Percentiles rank a stretch among this genome's conserved stretches.
Conservation (phyloP, 2,329 filamentous ascomycete species). For the Colletotrichum eremochloae region DNA sequence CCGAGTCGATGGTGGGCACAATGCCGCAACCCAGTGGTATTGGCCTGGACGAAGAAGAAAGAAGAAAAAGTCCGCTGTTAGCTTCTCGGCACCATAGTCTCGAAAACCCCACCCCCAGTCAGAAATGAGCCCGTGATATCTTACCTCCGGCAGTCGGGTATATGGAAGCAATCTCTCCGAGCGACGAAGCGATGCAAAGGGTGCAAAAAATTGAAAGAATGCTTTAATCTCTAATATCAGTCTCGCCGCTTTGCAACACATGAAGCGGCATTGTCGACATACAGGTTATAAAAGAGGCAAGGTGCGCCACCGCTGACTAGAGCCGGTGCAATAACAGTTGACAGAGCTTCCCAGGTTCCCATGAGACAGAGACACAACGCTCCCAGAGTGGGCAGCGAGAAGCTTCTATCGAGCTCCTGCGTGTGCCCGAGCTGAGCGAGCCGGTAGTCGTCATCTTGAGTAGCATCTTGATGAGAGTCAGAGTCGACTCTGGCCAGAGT, state of each 20-base stretch:
- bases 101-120: background rate
- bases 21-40: slow-evolving; percentile 60
- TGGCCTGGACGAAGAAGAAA: slow-evolving; percentile 49
- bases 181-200: slow-evolving; percentile 54
- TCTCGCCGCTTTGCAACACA: no score
- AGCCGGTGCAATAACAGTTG: slow-evolving; percentile 59
- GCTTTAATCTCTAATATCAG: slow-evolving; percentile 45
- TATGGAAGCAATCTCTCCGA: slow-evolving; percentile 56
- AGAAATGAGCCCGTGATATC: background rate
- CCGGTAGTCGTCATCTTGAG: slow-evolving; percentile 29
- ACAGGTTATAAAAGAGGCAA: slow-evolving; percentile 61
- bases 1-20: slow-evolving; percentile 51
- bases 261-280: slow-evolving; percentile 27
- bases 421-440: slow-evolving; percentile 48
- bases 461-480: slow-evolving; percentile 10
- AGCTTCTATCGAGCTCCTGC: slow-evolving; percentile 50
- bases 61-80: background rate
- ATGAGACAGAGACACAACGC: slow-evolving; percentile 62
- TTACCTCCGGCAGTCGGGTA: slow-evolving; percentile 52
- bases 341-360: slow-evolving; percentile 65
- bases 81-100: background rate
- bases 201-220: slow-evolving; percentile 58
- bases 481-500: slow-evolving; percentile 22
- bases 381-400: slow-evolving; percentile 59
- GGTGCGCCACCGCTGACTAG: slow-evolving; percentile 60